A percentile compares a stretch with the other conserved stretches of the same genome.
These are phyloP conservation scores for Colletotrichum aenigma DNA, from an alignment of 2,329 filamentous ascomycete species.

Conservation along the genomic window DNA sequence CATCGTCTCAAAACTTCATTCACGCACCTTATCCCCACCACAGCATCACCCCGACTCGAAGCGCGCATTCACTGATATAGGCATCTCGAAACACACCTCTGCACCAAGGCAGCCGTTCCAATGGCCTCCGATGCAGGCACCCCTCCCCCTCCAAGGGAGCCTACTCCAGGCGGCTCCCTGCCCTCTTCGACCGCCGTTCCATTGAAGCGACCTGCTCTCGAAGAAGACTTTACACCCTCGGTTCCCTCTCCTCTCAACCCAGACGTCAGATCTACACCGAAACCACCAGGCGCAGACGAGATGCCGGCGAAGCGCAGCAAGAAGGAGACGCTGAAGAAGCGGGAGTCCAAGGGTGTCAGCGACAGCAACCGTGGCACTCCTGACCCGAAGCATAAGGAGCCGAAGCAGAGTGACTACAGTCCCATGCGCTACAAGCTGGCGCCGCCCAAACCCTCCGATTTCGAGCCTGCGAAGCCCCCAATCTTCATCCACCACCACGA, in stretches of 20 bases:
- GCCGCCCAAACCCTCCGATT: constrained; percentile 66
- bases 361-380: constrained; percentile 61
- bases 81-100: not conserved
- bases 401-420: constrained; percentile 47
- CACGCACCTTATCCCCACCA: not conserved
- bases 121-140: constrained; percentile 41
- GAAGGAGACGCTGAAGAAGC: constrained; percentile 72
- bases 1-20: not conserved
- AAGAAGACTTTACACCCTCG: constrained; percentile 72
- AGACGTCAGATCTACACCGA: constrained; percentile 50
- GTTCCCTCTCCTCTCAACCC: constrained; percentile 79
- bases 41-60: not conserved
- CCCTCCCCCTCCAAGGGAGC: constrained; percentile 46
- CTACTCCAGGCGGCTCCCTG: constrained; percentile 40
- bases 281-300: constrained; percentile 36
- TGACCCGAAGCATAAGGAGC: constrained; percentile 51
- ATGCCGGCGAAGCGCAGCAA: constrained; percentile 51
- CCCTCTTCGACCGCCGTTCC: constrained; percentile 55
- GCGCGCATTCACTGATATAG: not conserved
- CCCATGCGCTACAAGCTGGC: constrained; percentile 67
- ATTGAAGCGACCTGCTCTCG: constrained; percentile 65
- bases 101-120: not conserved
- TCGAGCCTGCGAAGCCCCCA: constrained; percentile 62
- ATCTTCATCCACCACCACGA: constrained; percentile 62
- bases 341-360: constrained; percentile 62